Conservation (phyloP, 306 rosid genomes). For the Quercus variabilis region DNA sequence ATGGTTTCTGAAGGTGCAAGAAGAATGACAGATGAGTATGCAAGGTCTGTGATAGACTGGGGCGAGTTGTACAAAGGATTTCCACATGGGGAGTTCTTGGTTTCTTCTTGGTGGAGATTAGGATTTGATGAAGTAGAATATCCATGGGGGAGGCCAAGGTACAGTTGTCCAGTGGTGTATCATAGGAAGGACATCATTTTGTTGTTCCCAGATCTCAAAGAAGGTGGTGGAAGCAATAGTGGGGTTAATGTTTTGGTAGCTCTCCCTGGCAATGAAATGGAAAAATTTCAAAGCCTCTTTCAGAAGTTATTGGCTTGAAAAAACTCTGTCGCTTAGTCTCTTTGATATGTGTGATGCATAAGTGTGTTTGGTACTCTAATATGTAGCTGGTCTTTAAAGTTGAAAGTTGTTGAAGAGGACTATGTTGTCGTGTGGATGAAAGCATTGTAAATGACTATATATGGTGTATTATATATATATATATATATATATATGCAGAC, state of each 20-base stretch:
- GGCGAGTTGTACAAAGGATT: conserved; percentile 62
- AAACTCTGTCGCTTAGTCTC: neutral
- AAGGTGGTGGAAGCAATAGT: conserved; percentile 3
- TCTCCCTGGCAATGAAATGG: conserved; percentile 58
- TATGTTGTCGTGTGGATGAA: neutral
- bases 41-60: conserved; percentile 61
- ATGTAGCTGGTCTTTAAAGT: neutral
- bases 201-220: conserved; percentile 48
- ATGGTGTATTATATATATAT: no score
- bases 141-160: conserved; percentile 83
- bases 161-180: conserved; percentile 61
- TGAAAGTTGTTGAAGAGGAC: neutral
- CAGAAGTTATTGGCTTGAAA: conserved; percentile 18
- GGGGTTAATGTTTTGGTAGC: conserved; percentile 56
- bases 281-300: conserved; percentile 41
- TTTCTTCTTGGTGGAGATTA: conserved; percentile 81
- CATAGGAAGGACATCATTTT: conserved; percentile 61
- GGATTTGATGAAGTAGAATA: conserved; percentile 70
- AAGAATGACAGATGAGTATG: conserved; percentile 65
- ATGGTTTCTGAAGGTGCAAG: conserved; percentile 52
- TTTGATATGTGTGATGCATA: neutral
- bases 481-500: no score
- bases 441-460: no score
- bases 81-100: conserved; percentile 68
- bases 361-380: neutral